Conservation (phyloP, 2,329 filamentous ascomycete species). For the Neophaeococcomyces aloes region DNA sequence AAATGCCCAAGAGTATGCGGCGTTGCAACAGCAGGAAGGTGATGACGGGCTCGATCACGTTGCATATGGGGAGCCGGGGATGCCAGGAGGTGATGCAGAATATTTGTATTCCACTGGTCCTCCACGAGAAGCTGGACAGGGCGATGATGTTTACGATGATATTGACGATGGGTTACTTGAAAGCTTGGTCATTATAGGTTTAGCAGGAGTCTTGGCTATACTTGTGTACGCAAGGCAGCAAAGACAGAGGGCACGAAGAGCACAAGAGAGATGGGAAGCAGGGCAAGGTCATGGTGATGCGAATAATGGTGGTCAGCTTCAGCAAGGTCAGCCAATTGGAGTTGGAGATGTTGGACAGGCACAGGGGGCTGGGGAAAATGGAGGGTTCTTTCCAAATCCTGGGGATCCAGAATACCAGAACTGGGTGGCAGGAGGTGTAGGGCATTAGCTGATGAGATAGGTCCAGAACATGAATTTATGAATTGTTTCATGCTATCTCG, state of each 20-base stretch:
- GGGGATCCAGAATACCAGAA: slow-evolving; percentile 58
- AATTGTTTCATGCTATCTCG: background rate
- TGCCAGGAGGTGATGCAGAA: slow-evolving; percentile 40
- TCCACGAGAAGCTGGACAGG: slow-evolving; percentile 2
- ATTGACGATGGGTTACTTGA: slow-evolving; percentile 72
- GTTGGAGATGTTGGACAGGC: slow-evolving; percentile 9
- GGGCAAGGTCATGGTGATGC: slow-evolving; percentile 7
- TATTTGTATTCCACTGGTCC: slow-evolving; percentile 18
- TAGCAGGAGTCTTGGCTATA: slow-evolving; percentile 63
- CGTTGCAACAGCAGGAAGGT: slow-evolving; percentile 36
- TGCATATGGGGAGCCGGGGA: slow-evolving; percentile 40
- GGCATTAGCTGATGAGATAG: slow-evolving; percentile 28
- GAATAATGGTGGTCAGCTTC: slow-evolving; percentile 14
- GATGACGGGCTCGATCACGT: slow-evolving; percentile 27
- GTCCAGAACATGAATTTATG: background rate
- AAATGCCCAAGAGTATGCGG: slow-evolving; percentile 51
- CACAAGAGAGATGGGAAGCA: slow-evolving; percentile 26
- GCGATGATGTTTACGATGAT: slow-evolving; percentile 35
- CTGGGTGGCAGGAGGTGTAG: slow-evolving; percentile 59
- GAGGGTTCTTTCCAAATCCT: slow-evolving; percentile 54
- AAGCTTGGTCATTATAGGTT: slow-evolving; percentile 68
- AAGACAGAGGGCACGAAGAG: slow-evolving; percentile 47
- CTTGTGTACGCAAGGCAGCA: slow-evolving; percentile 73
- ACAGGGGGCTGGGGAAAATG: slow-evolving; percentile 26
- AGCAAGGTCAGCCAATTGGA: slow-evolving; percentile 21